These are phyloP conservation scores for Acmispon strigosus DNA, from an alignment of 306 rosid species.

Conservation along the genomic window DNA sequence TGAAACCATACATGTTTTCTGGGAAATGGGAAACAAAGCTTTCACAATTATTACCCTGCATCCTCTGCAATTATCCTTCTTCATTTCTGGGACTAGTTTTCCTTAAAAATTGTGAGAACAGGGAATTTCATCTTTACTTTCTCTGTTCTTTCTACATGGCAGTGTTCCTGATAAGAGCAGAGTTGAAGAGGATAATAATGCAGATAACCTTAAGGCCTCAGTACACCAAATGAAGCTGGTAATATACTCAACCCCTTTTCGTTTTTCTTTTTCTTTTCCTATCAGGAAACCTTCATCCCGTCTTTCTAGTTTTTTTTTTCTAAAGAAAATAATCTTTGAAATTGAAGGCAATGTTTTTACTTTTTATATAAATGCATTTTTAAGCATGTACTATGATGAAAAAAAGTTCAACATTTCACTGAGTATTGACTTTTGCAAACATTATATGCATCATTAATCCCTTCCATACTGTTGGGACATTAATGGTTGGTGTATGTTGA, in stretches of 20 bases:
- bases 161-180: conserved; percentile 73
- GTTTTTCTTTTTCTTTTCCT: too few species aligned
- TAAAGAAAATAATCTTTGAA: not conserved
- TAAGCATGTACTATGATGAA: not conserved
- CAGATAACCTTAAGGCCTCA: conserved; percentile 40
- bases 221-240: conserved; percentile 57
- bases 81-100: conserved; percentile 15
- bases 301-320: not conserved
- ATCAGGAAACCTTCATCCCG: too few species aligned
- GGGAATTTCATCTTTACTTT: not conserved
- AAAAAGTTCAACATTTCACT: not conserved
- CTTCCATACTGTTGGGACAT: conserved; percentile 13
- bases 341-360: not conserved
- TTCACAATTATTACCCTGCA: not conserved
- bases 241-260: conserved; percentile 27
- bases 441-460: conserved; percentile 1
- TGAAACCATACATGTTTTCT: not conserved
- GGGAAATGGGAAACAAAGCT: too few species aligned
- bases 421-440: not conserved
- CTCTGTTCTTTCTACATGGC: conserved; percentile 29
- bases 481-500: conserved; percentile 15
- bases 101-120: not conserved
- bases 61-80: not conserved
- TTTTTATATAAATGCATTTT: not conserved
- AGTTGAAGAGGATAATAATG: conserved; percentile 33